Percentiles rank a stretch among this genome's conserved stretches.
Evolutionary conservation across 768 basidiomycete genomes (phyloP).

Genomic region (Galerina sulciceps): DNA sequence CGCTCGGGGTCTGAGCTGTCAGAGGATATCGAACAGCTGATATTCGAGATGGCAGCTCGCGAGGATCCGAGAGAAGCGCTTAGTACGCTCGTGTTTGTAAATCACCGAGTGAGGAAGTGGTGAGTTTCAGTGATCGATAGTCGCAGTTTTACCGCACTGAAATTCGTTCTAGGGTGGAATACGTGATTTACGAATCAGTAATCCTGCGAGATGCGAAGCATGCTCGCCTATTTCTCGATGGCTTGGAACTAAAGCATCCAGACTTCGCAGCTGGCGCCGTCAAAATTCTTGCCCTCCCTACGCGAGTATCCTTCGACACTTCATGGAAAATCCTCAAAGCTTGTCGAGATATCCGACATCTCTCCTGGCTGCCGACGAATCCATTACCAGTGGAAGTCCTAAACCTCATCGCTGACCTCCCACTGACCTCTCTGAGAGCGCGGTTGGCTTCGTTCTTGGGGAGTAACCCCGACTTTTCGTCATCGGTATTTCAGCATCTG

Average conservation of each 20-base stretch:
- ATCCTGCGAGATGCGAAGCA: constrained; percentile 8
- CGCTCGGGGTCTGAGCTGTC: constrained; percentile 6
- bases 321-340: constrained; percentile 6
- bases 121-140: neutral
- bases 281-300: constrained; percentile 12
- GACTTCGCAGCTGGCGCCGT: constrained; percentile 13
- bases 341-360: constrained; percentile 10
- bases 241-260: constrained; percentile 10
- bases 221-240: constrained; percentile 11
- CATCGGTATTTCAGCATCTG: constrained; percentile 1
- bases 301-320: constrained; percentile 6
- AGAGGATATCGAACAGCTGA: constrained; percentile 13
- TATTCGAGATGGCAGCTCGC: constrained; percentile 14
- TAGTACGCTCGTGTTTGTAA: constrained; percentile 9
- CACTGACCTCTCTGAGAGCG: constrained; percentile 9
- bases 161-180: constrained; percentile 11
- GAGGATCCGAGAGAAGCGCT: neutral
- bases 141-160: neutral
- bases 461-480: constrained; percentile 11
- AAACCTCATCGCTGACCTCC: neutral
- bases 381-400: constrained; percentile 3
- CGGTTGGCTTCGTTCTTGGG: constrained; percentile 5
- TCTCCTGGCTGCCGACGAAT: constrained; percentile 13
- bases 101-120: constrained; percentile 12
- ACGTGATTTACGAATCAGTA: constrained; percentile 11